Evolutionary conservation across 1,284 basidiomycete species (phyloP).

Genomic region (Boletus mariae): DNA sequence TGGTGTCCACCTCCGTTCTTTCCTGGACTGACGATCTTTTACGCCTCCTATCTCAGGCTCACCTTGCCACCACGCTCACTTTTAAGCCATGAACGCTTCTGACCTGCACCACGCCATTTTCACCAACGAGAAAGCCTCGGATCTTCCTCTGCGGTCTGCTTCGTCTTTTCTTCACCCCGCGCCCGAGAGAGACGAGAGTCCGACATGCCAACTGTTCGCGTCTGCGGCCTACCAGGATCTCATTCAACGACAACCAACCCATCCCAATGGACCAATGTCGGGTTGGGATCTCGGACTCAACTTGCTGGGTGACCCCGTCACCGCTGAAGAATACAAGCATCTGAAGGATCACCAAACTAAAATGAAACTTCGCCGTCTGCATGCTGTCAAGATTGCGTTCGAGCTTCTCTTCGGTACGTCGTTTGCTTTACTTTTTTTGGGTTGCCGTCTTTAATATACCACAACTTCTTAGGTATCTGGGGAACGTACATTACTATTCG

Average conservation of each 20-base stretch:
- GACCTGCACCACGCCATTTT: conserved; percentile 56
- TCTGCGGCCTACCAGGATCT: conserved; percentile 46
- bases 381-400: conserved; percentile 37
- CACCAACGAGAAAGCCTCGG: conserved; percentile 35
- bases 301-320: conserved; percentile 41
- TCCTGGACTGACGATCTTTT: conserved; percentile 17
- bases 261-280: conserved; percentile 35
- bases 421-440: conserved; percentile 14
- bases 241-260: conserved; percentile 43
- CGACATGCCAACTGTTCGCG: conserved; percentile 44
- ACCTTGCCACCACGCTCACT: conserved; percentile 13
- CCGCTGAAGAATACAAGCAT: conserved; percentile 39
- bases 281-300: conserved; percentile 38
- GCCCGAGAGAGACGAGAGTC: conserved; percentile 44
- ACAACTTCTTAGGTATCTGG: conserved; percentile 46
- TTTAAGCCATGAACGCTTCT: conserved; percentile 47
- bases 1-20: conserved; percentile 9
- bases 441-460: neutral
- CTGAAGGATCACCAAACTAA: conserved; percentile 36
- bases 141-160: conserved; percentile 45
- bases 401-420: conserved; percentile 47
- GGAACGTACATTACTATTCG: conserved; percentile 56
- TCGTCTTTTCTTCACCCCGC: conserved; percentile 46
- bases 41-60: conserved; percentile 7
- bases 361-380: conserved; percentile 42